These are phyloP conservation scores for Anisodus acutangulus DNA, from an alignment of 257 asterid species.

Conservation along the genomic window DNA sequence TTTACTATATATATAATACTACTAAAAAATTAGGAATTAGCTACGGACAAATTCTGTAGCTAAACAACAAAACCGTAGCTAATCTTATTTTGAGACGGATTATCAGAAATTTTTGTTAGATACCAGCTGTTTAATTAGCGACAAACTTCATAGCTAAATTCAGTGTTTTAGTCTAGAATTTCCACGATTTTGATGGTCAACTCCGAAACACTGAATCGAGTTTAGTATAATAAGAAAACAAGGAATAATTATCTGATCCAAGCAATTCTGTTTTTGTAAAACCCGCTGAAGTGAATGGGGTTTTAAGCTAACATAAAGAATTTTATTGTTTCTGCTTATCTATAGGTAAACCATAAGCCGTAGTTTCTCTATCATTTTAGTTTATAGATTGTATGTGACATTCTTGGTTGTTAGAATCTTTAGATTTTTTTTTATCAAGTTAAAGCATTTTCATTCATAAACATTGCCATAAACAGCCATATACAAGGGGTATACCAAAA, in stretches of 20 bases:
- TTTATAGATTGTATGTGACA: not conserved
- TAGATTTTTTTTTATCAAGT: too few relatives aligned
- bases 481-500: too few relatives aligned
- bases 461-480: too few relatives aligned
- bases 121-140: too few relatives aligned
- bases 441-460: too few relatives aligned
- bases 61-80: too few relatives aligned
- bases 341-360: not conserved
- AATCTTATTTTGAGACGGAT: too few relatives aligned
- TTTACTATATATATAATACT: not conserved
- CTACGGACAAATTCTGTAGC: too few relatives aligned
- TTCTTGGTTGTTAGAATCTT: slow-evolving; percentile 25
- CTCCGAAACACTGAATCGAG: not conserved
- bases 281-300: not conserved
- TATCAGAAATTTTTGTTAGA: too few relatives aligned
- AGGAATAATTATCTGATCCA: not conserved
- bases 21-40: too few relatives aligned
- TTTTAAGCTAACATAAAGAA: slow-evolving; percentile 1
- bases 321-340: not conserved
- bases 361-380: not conserved
- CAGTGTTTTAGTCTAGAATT: too few relatives aligned
- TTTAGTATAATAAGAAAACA: not conserved
- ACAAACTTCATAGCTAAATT: too few relatives aligned
- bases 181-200: not conserved
- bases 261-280: not conserved